Percentiles rank a stretch among this genome's conserved stretches.
Evolutionary conservation across 2,329 filamentous ascomycete species (phyloP).

Genomic region (Cadophora sp.): DNA sequence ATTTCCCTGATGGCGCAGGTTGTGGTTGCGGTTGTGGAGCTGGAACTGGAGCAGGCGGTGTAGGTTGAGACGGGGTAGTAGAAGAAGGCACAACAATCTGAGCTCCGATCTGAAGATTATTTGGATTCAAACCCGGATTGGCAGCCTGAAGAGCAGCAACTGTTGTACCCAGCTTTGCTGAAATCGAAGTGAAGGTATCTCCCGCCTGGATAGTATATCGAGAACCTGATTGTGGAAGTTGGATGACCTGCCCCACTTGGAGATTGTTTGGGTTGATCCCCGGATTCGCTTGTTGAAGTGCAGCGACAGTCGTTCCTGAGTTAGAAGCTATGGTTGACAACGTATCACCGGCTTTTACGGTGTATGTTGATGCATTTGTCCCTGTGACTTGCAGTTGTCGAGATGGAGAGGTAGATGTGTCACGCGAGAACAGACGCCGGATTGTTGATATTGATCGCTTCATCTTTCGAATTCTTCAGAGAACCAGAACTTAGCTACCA

Average conservation of each 20-base stretch:
- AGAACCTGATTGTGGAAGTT: slow-evolving; percentile 6
- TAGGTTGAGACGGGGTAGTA: neutral
- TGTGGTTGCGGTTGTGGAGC: neutral
- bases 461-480: neutral
- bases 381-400: neutral
- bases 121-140: slow-evolving; percentile 15
- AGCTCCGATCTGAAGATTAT: slow-evolving; percentile 20
- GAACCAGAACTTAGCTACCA: neutral
- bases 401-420: neutral
- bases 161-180: neutral
- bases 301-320: slow-evolving; percentile 17
- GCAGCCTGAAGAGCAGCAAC: slow-evolving; percentile 11
- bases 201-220: slow-evolving; percentile 19
- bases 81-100: slow-evolving; percentile 5
- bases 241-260: slow-evolving; percentile 23
- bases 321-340: slow-evolving; percentile 19
- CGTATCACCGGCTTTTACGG: slow-evolving; percentile 27
- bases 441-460: slow-evolving; percentile 2
- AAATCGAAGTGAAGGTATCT: slow-evolving; percentile 23
- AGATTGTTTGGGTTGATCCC: slow-evolving; percentile 20
- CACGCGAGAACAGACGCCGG: neutral
- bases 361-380: slow-evolving; percentile 19
- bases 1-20: neutral
- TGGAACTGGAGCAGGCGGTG: neutral
- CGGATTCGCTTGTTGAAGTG: slow-evolving; percentile 25